A percentile compares a stretch with the other conserved stretches of the same genome.
These are phyloP conservation scores for Penicillium sp. DNA, from an alignment of 2,329 filamentous ascomycete species.

Conservation along the genomic window DNA sequence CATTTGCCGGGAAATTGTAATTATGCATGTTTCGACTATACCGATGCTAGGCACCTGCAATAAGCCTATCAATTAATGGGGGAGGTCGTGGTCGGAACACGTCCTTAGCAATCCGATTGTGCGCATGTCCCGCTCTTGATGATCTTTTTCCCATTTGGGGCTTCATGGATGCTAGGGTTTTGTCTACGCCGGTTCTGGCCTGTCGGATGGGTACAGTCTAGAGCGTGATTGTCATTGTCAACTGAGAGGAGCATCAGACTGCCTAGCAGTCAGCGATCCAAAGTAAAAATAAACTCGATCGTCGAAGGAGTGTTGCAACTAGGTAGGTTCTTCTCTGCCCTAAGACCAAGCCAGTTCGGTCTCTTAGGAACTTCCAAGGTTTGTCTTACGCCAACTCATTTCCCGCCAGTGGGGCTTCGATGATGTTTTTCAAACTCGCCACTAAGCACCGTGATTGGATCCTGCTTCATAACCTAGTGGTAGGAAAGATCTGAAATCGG, in stretches of 20 bases:
- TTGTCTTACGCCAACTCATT: background rate
- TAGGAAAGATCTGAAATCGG: background rate
- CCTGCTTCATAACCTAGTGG: background rate
- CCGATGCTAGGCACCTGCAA: too few species aligned
- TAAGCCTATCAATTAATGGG: background rate
- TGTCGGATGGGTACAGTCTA: background rate
- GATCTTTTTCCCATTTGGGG: background rate
- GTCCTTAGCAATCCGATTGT: background rate
- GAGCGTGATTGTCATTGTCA: background rate
- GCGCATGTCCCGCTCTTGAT: background rate
- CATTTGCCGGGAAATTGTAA: constrained; percentile 1
- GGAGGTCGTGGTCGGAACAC: background rate
- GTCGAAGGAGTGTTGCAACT: background rate
- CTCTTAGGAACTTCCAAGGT: background rate
- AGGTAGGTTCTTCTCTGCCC: background rate
- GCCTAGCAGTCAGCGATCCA: background rate
- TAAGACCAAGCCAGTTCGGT: background rate
- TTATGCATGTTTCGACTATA: background rate
- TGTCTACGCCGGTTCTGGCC: background rate
- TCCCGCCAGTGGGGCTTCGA: background rate
- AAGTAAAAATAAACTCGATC: background rate
- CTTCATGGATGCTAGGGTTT: background rate
- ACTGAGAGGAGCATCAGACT: background rate
- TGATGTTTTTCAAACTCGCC: background rate
- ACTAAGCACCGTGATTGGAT: background rate